Evolutionary conservation across 78 protist species (phyloP), one percentile per base, ranked within the genome.

Genomic region (Dictyostelium intermedium): DNA sequence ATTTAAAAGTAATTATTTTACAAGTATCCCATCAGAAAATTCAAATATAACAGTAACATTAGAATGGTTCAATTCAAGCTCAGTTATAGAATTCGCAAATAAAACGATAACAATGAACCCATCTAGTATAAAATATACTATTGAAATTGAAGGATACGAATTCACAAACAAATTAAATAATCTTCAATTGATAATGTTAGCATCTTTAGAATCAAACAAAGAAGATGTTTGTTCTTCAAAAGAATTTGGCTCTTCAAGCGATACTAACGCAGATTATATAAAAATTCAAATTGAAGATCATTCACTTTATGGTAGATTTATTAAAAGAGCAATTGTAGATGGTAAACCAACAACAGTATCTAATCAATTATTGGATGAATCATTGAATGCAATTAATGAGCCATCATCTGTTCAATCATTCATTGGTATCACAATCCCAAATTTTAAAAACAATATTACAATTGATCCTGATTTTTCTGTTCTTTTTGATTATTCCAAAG

Each of bases 381-480:
- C 30, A 0, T 25, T n/a, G 9, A 73, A 73, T 35, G 7, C 53
- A 43, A 39, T 39, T 11, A 1, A 23, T n/a, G 13, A 66, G 27
- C 14, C 35, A 7, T 27, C 73, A 63, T 25, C 35, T 23, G 35
- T 47, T 6, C 83, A 77, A 77, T 39, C 82, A 16, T 84, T 32
- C 23, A 70, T 85, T 8, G 83, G 91, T 73, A 85, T 85, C 20
- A 85, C 32, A 41, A 27, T 85, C 1, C 91, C 70, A 27, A 1
- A 18, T 30, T 85, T 45, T 10, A 30, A 3, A 27, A 45, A 45
- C 18, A 43, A 13, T 18, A 70, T 56, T 14, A 35, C 76, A 0
- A 20, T 73, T 3, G 82, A 85, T n/a, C 91, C 91, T 8, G 66
- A 84, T 30, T 84, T 84, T 53, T 72, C 91, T 16, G 43, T 85